Percentiles rank a stretch among this genome's conserved stretches.
Evolutionary conservation across 257 asterid genomes (phyloP).

Genomic region (Lycium barbarum): DNA sequence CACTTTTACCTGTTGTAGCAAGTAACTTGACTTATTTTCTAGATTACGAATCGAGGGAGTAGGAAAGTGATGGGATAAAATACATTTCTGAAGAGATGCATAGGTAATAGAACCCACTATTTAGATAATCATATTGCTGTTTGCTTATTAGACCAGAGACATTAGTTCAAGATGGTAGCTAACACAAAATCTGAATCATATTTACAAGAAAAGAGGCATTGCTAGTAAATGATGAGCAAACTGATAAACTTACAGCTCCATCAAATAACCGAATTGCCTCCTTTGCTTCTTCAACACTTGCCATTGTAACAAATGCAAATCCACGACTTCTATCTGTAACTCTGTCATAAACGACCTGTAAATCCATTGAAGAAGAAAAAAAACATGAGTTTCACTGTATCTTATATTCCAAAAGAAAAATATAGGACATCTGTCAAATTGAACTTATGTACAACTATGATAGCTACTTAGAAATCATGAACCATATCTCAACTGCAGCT

Average conservation of each 20-base stretch:
- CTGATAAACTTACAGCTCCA: slow-evolving; percentile 77
- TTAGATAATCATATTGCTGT: not conserved
- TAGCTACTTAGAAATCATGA: slow-evolving; percentile 8
- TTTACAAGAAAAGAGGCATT: not conserved
- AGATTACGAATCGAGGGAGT: not conserved
- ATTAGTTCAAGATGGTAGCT: not conserved
- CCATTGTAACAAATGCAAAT: slow-evolving; percentile 90
- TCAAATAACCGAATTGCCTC: slow-evolving; percentile 85
- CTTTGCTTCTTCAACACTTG: slow-evolving; percentile 76
- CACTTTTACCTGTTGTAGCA: no score
- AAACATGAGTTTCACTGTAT: not conserved
- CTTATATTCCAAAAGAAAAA: slow-evolving; percentile 22
- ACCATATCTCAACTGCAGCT: not conserved
- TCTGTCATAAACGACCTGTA: slow-evolving; percentile 76
- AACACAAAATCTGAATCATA: not conserved
- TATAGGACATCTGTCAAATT: slow-evolving; percentile 15
- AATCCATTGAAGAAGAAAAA: slow-evolving; percentile 25
- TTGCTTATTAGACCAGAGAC: not conserved
- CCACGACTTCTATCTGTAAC: slow-evolving; percentile 95
- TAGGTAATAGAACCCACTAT: not conserved
- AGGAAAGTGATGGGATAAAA: not conserved
- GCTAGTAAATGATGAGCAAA: slow-evolving; percentile 19
- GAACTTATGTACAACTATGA: not conserved
- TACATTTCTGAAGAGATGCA: not conserved
- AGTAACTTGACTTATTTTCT: no score